Conservation (phyloP, 225 moss, liverwort and hornwort species). For the Thuidium tamariscinum region DNA sequence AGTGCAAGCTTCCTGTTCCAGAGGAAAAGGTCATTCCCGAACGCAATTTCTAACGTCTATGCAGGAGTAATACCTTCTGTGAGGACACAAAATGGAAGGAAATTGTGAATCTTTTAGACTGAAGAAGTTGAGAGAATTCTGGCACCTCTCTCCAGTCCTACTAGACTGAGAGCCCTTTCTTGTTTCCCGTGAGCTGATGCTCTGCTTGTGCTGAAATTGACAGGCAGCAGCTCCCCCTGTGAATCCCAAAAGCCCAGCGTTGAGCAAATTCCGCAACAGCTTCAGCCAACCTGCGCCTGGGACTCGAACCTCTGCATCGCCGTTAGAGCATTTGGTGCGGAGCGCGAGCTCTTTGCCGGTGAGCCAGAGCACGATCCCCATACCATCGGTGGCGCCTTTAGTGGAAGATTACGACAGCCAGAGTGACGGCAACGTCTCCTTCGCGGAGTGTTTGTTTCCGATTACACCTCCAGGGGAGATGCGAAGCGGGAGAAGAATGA, state of each 20-base stretch:
- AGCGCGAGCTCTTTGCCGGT: not conserved
- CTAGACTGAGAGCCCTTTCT: not conserved
- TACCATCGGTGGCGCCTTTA: constrained; percentile 14
- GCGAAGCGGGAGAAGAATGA: not conserved
- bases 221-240: not conserved
- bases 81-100: not conserved
- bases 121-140: not conserved
- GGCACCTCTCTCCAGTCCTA: not conserved
- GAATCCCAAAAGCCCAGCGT: not conserved
- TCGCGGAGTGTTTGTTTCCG: constrained; percentile 40
- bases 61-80: not conserved
- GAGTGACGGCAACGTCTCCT: constrained; percentile 26
- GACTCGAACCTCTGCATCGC: not conserved
- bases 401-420: constrained; percentile 5
- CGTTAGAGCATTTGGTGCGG: not conserved
- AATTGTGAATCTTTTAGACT: not conserved
- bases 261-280: not conserved
- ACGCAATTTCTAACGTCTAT: not conserved
- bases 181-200: not conserved
- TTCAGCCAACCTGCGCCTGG: not conserved
- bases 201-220: not conserved
- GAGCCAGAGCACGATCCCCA: not conserved
- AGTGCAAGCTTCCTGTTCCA: not conserved
- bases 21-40: not conserved
- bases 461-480: constrained; percentile 7